Evolutionary conservation across 2,329 filamentous ascomycete genomes (phyloP).

Genomic region (Cytospora piceicola): DNA sequence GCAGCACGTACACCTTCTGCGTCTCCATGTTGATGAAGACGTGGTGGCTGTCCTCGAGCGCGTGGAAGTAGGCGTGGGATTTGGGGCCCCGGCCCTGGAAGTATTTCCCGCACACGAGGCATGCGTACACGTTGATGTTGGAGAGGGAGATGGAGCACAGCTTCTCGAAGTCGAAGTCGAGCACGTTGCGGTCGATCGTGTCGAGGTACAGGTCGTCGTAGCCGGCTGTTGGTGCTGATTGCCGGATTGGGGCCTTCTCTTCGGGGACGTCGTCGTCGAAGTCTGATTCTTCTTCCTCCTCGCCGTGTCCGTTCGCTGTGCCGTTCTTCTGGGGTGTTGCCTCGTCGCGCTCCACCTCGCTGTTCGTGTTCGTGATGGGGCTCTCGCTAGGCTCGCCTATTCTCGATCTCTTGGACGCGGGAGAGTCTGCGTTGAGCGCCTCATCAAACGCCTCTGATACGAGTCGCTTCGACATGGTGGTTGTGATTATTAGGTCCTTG

Average conservation of each 20-base stretch:
- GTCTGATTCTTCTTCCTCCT: conserved; percentile 44
- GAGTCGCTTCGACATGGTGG: conserved; percentile 49
- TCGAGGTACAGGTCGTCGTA: conserved; percentile 97
- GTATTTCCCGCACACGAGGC: conserved; percentile 96
- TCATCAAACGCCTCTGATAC: conserved; percentile 65
- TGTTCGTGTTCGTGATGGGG: conserved; percentile 37
- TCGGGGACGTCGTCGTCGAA: conserved; percentile 45
- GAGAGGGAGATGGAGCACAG: conserved; percentile 93
- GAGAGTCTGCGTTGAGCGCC: conserved; percentile 57
- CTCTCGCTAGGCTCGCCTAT: conserved; percentile 45
- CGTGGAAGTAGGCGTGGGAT: conserved; percentile 96
- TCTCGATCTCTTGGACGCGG: conserved; percentile 62
- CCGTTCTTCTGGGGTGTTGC: conserved; percentile 33
- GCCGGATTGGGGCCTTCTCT: conserved; percentile 60
- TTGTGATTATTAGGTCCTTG: conserved; percentile 42
- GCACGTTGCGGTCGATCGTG: conserved; percentile 88
- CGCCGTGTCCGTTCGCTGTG: conserved; percentile 37
- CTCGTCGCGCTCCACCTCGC: conserved; percentile 37
- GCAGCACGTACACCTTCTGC: conserved; percentile 87
- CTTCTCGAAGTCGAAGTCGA: conserved; percentile 99
- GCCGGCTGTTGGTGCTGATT: conserved; percentile 79
- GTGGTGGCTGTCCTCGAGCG: conserved; percentile 92
- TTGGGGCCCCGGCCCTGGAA: conserved; percentile 92
- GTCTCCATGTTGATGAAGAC: conserved; percentile 98
- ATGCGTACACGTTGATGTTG: conserved; percentile 99